phyloP scores from a whole-genome alignment of 495 filamentous ascomycete genomes.

The Trichoderma parareesei region DNA sequence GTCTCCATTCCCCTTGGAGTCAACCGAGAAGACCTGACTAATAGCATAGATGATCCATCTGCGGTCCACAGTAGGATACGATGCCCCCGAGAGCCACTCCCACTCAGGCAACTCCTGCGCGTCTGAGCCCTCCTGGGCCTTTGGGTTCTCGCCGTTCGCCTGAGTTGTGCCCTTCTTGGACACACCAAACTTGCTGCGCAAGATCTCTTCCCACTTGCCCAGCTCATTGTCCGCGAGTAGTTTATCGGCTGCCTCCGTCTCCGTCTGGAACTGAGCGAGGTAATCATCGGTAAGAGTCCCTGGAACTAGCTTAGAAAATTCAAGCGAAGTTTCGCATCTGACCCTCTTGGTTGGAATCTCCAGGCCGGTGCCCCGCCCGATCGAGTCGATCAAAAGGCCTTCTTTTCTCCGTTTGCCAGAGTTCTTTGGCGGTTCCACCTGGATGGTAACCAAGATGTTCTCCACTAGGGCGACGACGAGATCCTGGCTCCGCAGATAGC shows the following conservation, averaged over 20 bases:
- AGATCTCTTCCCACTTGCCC: conserved; percentile 43
- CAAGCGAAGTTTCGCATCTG: conserved; percentile 16
- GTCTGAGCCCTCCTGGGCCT: conserved; percentile 13
- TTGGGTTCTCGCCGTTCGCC: conserved; percentile 19
- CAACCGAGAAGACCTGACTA: conserved; percentile 39
- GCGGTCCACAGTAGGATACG: conserved; percentile 39
- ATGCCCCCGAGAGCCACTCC: conserved; percentile 31
- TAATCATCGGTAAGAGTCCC: conserved; percentile 30
- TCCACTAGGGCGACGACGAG: conserved; percentile 51
- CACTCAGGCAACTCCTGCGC: conserved; percentile 20
- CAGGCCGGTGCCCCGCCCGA: conserved; percentile 47
- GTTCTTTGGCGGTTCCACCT: conserved; percentile 52
- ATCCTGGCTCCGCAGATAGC: conserved; percentile 56
- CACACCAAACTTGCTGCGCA: conserved; percentile 38
- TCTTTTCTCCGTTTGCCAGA: conserved; percentile 53
- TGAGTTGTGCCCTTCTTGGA: conserved; percentile 15
- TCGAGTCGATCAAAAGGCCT: conserved; percentile 62
- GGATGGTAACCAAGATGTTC: conserved; percentile 50
- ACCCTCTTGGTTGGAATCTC: conserved; percentile 16
- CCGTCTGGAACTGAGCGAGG: conserved; percentile 25
- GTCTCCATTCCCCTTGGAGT: conserved; percentile 20
- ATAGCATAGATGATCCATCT: conserved; percentile 47
- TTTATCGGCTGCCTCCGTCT: conserved; percentile 37
- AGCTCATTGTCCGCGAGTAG: conserved; percentile 36
- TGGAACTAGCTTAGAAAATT: conserved; percentile 32